Evolutionary conservation across 2,329 filamentous ascomycete genomes (phyloP), one percentile per base, ranked within the genome.

Genomic region (Monosporascus sp.): DNA sequence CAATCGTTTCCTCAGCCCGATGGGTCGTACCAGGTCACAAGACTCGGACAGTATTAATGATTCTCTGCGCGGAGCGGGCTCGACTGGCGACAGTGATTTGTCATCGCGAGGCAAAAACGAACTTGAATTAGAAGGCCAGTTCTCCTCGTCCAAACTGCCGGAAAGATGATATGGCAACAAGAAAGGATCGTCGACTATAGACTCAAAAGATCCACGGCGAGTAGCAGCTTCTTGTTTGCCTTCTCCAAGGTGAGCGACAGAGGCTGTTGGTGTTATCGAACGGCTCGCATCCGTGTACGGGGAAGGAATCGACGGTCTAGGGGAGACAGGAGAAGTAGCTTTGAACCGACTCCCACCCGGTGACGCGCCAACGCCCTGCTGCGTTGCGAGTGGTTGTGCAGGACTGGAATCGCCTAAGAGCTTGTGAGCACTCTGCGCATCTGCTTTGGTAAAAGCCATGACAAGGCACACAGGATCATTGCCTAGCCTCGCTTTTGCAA

Each of bases 161-260:
- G 69, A 65, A 38, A 68, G 64, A 64, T 76, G 69, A 59, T 76
- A 76, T 58, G 72, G 74, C 61, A 75, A 73, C 68, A 80, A 79
- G 65, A 82, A 81, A 31, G 77, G 77, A 59, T 82, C 79, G 73
- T 83, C 77, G 63, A 79, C 69, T 56, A 82, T 78, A 55, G 78
- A 81, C 49, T 73, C 66, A 58, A 81, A 69, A 19, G 79, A 83
- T 60, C 78, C 76, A 56, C 77, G 73, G 61, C 69, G 66, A 50
- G 53, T 53, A 47, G 58, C 50, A 22, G 53, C 53, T 36, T 60
- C 58, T 43, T 59, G 60, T 22, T 60, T 54, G 55, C 55, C 51
- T 34, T 31, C 48, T 31, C 46, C 31, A 38, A 52, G 27, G 22
- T 38, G 47, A 50, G 34, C 24, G 36, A 38, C 52, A 48, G 47